phyloP scores from a whole-genome alignment of 352 stramenopile genomes.

The Pythium biforme region DNA sequence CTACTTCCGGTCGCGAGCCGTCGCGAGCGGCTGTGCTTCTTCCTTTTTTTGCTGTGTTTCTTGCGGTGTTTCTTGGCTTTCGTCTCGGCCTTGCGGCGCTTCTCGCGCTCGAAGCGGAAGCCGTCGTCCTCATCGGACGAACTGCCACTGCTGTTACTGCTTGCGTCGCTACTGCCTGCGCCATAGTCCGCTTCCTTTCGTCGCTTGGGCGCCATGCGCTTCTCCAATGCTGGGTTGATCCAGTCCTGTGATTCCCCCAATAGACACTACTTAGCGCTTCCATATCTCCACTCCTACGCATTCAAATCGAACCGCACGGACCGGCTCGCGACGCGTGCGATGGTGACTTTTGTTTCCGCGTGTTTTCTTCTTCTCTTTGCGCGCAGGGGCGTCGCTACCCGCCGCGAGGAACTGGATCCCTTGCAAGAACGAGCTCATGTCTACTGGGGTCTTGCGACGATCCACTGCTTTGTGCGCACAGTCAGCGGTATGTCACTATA shows the following conservation, averaged over 20 bases:
- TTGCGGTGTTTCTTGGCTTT: constrained; percentile 40
- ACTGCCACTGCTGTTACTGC: constrained; percentile 8
- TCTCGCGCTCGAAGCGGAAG: constrained; percentile 29
- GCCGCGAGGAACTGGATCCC: constrained; percentile 68
- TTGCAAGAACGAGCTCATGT: constrained; percentile 44
- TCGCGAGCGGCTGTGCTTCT: constrained; percentile 35
- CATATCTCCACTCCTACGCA: neutral
- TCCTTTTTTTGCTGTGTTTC: constrained; percentile 43
- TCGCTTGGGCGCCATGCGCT: constrained; percentile 27
- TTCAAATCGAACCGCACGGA: constrained; percentile 7
- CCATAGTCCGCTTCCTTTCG: neutral
- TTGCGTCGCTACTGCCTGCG: constrained; percentile 9
- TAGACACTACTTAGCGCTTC: neutral
- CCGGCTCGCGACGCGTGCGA: constrained; percentile 25
- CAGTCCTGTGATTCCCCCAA: constrained; percentile 27
- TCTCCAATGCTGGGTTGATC: constrained; percentile 42
- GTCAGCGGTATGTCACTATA: no score
- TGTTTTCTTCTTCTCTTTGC: constrained; percentile 27
- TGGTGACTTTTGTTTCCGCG: neutral
- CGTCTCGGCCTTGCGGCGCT: constrained; percentile 33
- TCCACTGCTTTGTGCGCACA: no score
- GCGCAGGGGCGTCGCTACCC: constrained; percentile 25
- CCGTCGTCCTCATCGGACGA: constrained; percentile 18
- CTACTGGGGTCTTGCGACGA: neutral
- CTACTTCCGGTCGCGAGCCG: constrained; percentile 32